A percentile compares a stretch with the other conserved stretches of the same genome.
These are phyloP conservation scores for Teunomyces kruisii DNA, from an alignment of 805 yeast species.

Conservation along the genomic window DNA sequence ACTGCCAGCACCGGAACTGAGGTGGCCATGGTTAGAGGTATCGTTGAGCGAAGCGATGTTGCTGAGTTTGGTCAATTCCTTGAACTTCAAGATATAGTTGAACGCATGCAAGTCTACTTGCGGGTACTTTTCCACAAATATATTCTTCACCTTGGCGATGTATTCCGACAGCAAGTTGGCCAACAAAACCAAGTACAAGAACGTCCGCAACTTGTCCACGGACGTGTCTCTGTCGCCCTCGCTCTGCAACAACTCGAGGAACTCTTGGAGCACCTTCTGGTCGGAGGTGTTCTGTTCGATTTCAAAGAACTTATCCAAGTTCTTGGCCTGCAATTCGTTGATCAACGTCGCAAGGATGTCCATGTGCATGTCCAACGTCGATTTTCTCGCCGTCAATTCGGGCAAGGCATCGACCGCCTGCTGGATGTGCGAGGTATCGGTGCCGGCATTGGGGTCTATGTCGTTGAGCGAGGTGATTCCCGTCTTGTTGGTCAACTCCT, in stretches of 20 bases:
- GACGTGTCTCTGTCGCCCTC: constrained; percentile 58
- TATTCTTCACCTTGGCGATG: constrained; percentile 58
- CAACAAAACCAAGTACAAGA: constrained; percentile 68
- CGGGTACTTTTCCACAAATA: constrained; percentile 52
- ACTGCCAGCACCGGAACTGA: constrained; percentile 32
- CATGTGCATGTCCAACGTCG: constrained; percentile 94
- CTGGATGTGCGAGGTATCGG: constrained; percentile 67
- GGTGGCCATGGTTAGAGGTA: constrained; percentile 26
- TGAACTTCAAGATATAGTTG: constrained; percentile 73
- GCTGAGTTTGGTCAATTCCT: constrained; percentile 65
- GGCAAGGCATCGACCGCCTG: constrained; percentile 92
- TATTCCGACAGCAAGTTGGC: constrained; percentile 31
- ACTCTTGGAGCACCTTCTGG: constrained; percentile 57
- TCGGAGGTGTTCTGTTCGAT: constrained; percentile 81
- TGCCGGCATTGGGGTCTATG: constrained; percentile 56
- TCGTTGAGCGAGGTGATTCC: constrained; percentile 73
- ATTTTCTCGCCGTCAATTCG: constrained; percentile 83
- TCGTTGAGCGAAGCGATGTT: constrained; percentile 18
- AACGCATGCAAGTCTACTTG: constrained; percentile 60
- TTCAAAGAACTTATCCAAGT: constrained; percentile 88
- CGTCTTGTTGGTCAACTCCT: constrained; percentile 76
- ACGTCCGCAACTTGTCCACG: constrained; percentile 84
- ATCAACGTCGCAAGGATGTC: constrained; percentile 83
- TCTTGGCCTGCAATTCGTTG: constrained; percentile 80
- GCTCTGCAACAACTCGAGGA: constrained; percentile 55